Conservation (phyloP, 2,329 filamentous ascomycete genomes). For the Ascochyta fabae region DNA sequence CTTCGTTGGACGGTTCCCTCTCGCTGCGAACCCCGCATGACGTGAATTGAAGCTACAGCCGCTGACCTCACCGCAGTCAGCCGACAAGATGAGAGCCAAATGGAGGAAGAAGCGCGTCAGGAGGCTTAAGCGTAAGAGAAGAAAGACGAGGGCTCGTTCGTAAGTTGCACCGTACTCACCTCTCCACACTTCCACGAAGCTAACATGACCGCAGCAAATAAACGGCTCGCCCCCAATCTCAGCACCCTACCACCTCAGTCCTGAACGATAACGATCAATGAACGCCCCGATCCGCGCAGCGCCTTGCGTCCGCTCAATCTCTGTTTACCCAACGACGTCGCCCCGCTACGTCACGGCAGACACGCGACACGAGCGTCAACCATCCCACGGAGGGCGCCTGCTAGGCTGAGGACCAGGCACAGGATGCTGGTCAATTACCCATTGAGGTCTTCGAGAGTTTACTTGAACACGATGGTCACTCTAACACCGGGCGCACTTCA, state of each 20-base stretch:
- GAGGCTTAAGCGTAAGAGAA: slow-evolving; percentile 99
- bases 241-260: slow-evolving; percentile 41
- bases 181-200: not conserved
- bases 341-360: slow-evolving; percentile 34
- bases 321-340: slow-evolving; percentile 32
- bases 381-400: slow-evolving; percentile 31
- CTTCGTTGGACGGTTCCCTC: slow-evolving; percentile 10
- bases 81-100: slow-evolving; percentile 84
- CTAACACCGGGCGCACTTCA: slow-evolving; percentile 45
- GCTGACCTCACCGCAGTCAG: slow-evolving; percentile 44
- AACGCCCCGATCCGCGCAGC: slow-evolving; percentile 36
- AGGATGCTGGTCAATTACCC: slow-evolving; percentile 46
- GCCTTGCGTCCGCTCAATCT: slow-evolving; percentile 30
- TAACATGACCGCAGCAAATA: slow-evolving; percentile 51
- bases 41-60: slow-evolving; percentile 21
- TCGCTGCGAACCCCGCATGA: slow-evolving; percentile 16
- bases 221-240: slow-evolving; percentile 56
- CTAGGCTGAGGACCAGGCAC: slow-evolving; percentile 33
- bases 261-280: slow-evolving; percentile 37
- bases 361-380: slow-evolving; percentile 37
- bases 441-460: slow-evolving; percentile 46
- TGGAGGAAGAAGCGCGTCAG: slow-evolving; percentile 99
- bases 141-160: slow-evolving; percentile 99
- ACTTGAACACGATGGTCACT: slow-evolving; percentile 43
- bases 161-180: slow-evolving; percentile 60